Conservation (phyloP, 2,329 filamentous ascomycete species). For the Hymenotorrendiella dingleyae region DNA sequence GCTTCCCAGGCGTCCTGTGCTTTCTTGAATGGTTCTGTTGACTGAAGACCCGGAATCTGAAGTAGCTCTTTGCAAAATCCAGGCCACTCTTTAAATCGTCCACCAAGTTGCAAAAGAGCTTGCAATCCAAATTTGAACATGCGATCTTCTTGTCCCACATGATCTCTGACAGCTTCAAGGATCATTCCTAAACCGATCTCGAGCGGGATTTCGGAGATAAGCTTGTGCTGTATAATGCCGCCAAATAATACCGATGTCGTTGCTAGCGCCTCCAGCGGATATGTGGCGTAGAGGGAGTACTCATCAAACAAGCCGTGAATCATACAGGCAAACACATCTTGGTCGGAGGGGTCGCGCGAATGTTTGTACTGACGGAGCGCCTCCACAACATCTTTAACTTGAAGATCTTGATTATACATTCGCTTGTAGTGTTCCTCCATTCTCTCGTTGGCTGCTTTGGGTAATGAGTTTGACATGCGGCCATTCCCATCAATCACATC, state of each 20-base stretch:
- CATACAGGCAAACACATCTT: conserved; percentile 97
- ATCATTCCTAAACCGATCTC: conserved; percentile 97
- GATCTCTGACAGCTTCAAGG: conserved; percentile 87
- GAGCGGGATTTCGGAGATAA: conserved; percentile 83
- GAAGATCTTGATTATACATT: conserved; percentile 91
- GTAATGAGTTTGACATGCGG: conserved; percentile 72
- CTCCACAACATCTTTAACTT: conserved; percentile 79
- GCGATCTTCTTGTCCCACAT: conserved; percentile 64
- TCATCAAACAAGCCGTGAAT: conserved; percentile 97
- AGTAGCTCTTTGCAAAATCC: conserved; percentile 83
- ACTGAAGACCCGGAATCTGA: conserved; percentile 73
- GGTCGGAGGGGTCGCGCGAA: conserved; percentile 75
- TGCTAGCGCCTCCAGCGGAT: conserved; percentile 90
- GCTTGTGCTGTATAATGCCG: conserved; percentile 88
- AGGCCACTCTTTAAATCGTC: conserved; percentile 87
- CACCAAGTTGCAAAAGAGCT: conserved; percentile 81
- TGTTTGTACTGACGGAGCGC: conserved; percentile 82
- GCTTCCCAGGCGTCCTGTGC: conserved; percentile 70
- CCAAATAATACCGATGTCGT: conserved; percentile 96
- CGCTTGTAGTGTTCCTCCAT: conserved; percentile 98
- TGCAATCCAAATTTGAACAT: conserved; percentile 99
- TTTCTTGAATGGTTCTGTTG: conserved; percentile 77
- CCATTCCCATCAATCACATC: conserved; percentile 86
- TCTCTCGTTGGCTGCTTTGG: conserved; percentile 71
- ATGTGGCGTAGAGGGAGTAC: conserved; percentile 91